Conservation (phyloP, 2,329 filamentous ascomycete genomes). For the Onygenales sp. region DNA sequence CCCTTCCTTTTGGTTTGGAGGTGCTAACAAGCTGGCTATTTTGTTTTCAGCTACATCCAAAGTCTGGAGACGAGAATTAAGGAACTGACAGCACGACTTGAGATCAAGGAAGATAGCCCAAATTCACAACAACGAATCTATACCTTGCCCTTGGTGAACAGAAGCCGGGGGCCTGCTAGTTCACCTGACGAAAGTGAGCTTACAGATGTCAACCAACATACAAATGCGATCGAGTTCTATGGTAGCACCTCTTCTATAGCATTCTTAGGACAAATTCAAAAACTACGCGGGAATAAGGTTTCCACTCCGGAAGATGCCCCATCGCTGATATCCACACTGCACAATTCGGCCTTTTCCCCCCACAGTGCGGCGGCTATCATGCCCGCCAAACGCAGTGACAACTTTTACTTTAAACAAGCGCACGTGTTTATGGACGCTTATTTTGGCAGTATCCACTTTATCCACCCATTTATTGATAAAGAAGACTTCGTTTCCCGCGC, state of each 20-base stretch:
- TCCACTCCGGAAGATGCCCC: slow-evolving; percentile 17
- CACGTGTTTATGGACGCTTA: slow-evolving; percentile 39
- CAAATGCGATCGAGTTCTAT: slow-evolving; percentile 39
- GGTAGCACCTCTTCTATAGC: slow-evolving; percentile 40
- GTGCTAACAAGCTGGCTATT: slow-evolving; percentile 2
- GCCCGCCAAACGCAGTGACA: slow-evolving; percentile 17
- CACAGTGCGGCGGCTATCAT: neutral
- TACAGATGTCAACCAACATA: slow-evolving; percentile 37
- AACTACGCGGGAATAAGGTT: slow-evolving; percentile 14
- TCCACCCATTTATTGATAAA: slow-evolving; percentile 41
- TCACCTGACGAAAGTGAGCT: slow-evolving; percentile 26
- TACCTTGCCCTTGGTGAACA: neutral
- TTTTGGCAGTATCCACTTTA: slow-evolving; percentile 40
- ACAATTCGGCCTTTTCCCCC: slow-evolving; percentile 37
- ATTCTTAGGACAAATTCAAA: slow-evolving; percentile 34
- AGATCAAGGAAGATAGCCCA: slow-evolving; percentile 12
- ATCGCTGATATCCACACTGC: slow-evolving; percentile 36
- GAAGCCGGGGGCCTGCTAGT: slow-evolving; percentile 19
- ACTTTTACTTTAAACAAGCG: slow-evolving; percentile 37
- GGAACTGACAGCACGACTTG: slow-evolving; percentile 20
- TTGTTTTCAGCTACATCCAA: slow-evolving; percentile 21
- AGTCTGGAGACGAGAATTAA: slow-evolving; percentile 27
- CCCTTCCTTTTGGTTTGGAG: neutral
- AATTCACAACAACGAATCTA: slow-evolving; percentile 12
- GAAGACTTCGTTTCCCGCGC: slow-evolving; percentile 34